Base-by-base conservation (phyloP, 2,329 filamentous ascomycete species). In the Emmonsiellopsis sp. region DNA sequence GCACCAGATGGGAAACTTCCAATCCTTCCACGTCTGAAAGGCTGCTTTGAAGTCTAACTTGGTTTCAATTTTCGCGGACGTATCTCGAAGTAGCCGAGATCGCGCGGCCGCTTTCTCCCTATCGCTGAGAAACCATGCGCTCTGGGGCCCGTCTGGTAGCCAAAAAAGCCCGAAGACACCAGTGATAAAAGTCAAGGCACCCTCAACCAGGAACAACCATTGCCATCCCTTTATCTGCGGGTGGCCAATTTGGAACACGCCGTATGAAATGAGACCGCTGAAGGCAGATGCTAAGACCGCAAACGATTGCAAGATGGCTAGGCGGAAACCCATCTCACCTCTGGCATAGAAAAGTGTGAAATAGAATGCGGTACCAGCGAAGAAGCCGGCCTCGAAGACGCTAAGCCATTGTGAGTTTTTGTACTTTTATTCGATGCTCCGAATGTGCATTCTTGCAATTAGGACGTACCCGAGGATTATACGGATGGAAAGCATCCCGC, bases 191-290 rank as follows among this genome's bases (percentile, higher is more conserved):
- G 71, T 74, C 62, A 71, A 60, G 0, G 57, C 52, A 1, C 71
- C 71, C 51, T 73, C 71, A 40, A 74, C 70, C 4, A 74, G 68
- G 53, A 74, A 72, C 8, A 74, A 55, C 59, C 76, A 77, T 14
- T 72, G 71, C 71, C 71, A 73, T 8, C 74, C 72, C 1, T 73
- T 71, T 10, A 82, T 63, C 55, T 68, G 70, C 8, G 65, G 66
- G 2, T 77, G 68, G 37, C 70, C 53, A 51, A 79, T 74, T 61
- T 77, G 78, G 68, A 79, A 60, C 56, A 79, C 68, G 0, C 71
- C 73, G 34, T 65, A 71, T 53, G 51, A 65, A 43, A 74, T 71
- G 0, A 70, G 61, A 0, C 73, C 74, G 34, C 68, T 70, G 48
- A 73, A 71, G 62, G 69, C 45, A 6, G 36, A 39, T 9, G 36